Evolutionary conservation across 192 early-diverging fungal species (phyloP).

Genomic region (Ambispora gerdemannii): DNA sequence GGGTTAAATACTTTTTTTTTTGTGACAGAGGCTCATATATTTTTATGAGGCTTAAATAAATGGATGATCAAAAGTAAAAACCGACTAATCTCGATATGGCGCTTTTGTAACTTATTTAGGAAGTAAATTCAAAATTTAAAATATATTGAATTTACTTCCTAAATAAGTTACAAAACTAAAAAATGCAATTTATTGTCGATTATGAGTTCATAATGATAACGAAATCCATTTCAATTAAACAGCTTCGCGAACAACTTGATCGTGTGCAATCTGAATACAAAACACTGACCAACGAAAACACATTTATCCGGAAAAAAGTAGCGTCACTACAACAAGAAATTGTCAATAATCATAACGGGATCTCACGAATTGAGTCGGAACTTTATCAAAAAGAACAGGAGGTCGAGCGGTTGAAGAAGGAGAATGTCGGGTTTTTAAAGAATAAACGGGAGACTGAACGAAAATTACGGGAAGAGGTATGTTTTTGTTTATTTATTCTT

Average conservation of each 20-base stretch:
- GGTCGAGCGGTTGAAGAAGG: conserved; percentile 27
- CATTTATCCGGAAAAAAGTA: conserved; percentile 22
- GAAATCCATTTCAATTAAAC: background rate
- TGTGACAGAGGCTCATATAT: no score
- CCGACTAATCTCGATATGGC: no score
- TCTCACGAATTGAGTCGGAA: conserved; percentile 20
- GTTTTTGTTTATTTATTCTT: no score
- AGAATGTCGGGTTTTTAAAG: conserved; percentile 22
- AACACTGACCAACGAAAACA: conserved; percentile 15
- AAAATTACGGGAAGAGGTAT: conserved; percentile 30
- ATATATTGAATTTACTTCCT: no score
- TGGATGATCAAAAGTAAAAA: no score
- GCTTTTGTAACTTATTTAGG: no score
- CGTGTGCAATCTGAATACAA: conserved; percentile 6
- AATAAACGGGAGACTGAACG: conserved; percentile 27
- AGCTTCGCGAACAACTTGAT: conserved; percentile 30
- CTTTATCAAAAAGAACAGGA: conserved; percentile 28
- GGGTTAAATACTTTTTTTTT: no score
- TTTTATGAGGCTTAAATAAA: no score
- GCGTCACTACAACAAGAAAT: conserved; percentile 15
- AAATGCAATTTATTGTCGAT: no score
- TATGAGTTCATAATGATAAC: no score
- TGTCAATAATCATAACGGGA: conserved; percentile 17
- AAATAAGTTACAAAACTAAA: no score
- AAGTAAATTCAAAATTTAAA: no score